Evolutionary conservation across 2,329 filamentous ascomycete species (phyloP).

Genomic region (Colletotrichum aenigma): DNA sequence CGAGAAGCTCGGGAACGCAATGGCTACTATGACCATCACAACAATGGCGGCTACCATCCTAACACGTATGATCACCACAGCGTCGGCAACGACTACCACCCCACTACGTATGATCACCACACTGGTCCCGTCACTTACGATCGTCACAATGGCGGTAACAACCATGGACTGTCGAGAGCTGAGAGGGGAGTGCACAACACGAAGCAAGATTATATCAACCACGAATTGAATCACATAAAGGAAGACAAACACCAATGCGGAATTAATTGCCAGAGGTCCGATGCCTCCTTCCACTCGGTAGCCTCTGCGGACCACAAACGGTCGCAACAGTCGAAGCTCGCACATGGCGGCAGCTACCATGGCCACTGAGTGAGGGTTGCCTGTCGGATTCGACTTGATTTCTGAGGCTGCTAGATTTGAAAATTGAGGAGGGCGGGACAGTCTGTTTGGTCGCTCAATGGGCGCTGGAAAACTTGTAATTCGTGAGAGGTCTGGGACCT

Average conservation of each 20-base stretch:
- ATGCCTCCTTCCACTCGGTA: no score
- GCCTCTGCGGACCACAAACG: no score
- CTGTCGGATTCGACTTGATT: neutral
- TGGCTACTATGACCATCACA: neutral
- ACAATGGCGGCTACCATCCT: neutral
- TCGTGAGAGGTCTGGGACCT: neutral
- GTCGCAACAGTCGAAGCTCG: fast-evolving
- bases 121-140: neutral
- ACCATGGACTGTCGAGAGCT: no score
- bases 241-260: no score
- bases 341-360: neutral
- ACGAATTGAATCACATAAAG: no score
- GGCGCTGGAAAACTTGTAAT: neutral
- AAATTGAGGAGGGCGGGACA: neutral
- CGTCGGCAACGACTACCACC: neutral
- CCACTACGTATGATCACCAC: neutral
- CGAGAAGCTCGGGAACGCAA: neutral
- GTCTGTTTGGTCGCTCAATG: neutral
- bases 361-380: neutral
- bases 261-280: fast-evolving
- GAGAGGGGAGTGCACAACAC: no score
- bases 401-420: fast-evolving
- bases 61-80: neutral
- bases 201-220: no score
- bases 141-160: neutral